These are phyloP conservation scores for Hypoxylon sp. DNA, from an alignment of 2,329 filamentous ascomycete species.

Conservation along the genomic window DNA sequence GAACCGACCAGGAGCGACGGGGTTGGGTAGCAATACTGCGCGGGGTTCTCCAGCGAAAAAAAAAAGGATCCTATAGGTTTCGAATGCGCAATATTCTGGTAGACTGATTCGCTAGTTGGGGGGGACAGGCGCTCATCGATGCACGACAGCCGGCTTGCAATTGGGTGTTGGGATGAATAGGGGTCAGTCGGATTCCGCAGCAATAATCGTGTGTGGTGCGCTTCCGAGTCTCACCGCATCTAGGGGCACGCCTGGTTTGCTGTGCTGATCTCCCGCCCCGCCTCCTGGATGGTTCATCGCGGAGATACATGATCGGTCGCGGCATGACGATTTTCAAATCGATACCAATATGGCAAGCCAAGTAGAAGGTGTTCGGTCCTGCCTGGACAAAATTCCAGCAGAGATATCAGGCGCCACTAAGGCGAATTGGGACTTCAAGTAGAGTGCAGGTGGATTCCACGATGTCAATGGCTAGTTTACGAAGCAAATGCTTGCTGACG, in stretches of 20 bases:
- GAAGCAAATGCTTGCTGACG: slow-evolving; percentile 46
- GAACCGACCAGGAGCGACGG: slow-evolving; percentile 28
- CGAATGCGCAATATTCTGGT: slow-evolving; percentile 31
- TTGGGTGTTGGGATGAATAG: slow-evolving; percentile 33
- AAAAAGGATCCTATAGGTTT: slow-evolving; percentile 29
- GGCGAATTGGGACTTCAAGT: slow-evolving; percentile 29
- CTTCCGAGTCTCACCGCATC: slow-evolving; percentile 36
- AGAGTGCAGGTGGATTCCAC: slow-evolving; percentile 29
- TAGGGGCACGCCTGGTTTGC: slow-evolving; percentile 32
- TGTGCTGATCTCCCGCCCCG: slow-evolving; percentile 44
- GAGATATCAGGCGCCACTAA: slow-evolving; percentile 22
- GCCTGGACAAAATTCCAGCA: slow-evolving; percentile 19
- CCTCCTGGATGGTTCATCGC: slow-evolving; percentile 23
- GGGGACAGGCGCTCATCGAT: slow-evolving; percentile 30
- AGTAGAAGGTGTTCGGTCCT: slow-evolving; percentile 19
- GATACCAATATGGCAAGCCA: slow-evolving; percentile 21
- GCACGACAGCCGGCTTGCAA: slow-evolving; percentile 33
- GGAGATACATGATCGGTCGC: slow-evolving; percentile 23
- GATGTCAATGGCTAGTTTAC: slow-evolving; percentile 46
- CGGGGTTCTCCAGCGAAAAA: slow-evolving; percentile 34
- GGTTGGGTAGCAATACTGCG: slow-evolving; percentile 45
- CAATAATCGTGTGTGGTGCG: slow-evolving; percentile 31
- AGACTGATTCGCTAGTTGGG: slow-evolving; percentile 38
- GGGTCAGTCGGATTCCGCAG: slow-evolving; percentile 25
- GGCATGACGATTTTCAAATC: slow-evolving; percentile 26